Evolutionary conservation across 352 stramenopile genomes (phyloP).

Genomic region (Phytopythium montanum): DNA sequence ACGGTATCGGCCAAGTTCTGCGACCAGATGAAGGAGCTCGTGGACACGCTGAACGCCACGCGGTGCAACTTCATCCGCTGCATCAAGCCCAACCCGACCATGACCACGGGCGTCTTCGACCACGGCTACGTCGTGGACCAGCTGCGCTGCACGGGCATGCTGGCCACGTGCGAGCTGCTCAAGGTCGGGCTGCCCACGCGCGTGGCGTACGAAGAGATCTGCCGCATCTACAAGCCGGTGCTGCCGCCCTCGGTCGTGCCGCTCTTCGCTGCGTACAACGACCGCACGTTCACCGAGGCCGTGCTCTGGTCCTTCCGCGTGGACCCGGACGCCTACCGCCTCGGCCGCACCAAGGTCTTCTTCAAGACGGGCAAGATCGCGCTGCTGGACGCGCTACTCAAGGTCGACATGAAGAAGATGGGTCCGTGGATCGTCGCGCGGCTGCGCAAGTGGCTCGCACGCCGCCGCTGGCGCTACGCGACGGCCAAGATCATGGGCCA

Average conservation of each 20-base stretch:
- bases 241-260: slow-evolving; percentile 65
- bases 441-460: slow-evolving; percentile 81
- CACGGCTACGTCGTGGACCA: slow-evolving; percentile 87
- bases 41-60: slow-evolving; percentile 82
- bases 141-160: slow-evolving; percentile 86
- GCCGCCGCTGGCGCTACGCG: slow-evolving; percentile 81
- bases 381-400: slow-evolving; percentile 80
- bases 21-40: slow-evolving; percentile 83
- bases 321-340: slow-evolving; percentile 77
- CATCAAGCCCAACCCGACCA: slow-evolving; percentile 90
- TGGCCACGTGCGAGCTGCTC: slow-evolving; percentile 90
- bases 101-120: slow-evolving; percentile 81
- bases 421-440: slow-evolving; percentile 82
- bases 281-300: slow-evolving; percentile 84
- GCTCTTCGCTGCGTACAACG: slow-evolving; percentile 83
- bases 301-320: slow-evolving; percentile 91
- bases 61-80: slow-evolving; percentile 88
- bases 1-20: slow-evolving; percentile 85
- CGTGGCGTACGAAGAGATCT: slow-evolving; percentile 89
- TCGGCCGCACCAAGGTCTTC: slow-evolving; percentile 89
- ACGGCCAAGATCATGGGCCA: slow-evolving; percentile 83
- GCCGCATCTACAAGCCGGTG: slow-evolving; percentile 82
- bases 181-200: slow-evolving; percentile 89
- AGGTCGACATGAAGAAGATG: slow-evolving; percentile 90
- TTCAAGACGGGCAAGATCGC: slow-evolving; percentile 92